Base-by-base conservation (phyloP, 2,329 filamentous ascomycete species). In the Knufia petricola region DNA sequence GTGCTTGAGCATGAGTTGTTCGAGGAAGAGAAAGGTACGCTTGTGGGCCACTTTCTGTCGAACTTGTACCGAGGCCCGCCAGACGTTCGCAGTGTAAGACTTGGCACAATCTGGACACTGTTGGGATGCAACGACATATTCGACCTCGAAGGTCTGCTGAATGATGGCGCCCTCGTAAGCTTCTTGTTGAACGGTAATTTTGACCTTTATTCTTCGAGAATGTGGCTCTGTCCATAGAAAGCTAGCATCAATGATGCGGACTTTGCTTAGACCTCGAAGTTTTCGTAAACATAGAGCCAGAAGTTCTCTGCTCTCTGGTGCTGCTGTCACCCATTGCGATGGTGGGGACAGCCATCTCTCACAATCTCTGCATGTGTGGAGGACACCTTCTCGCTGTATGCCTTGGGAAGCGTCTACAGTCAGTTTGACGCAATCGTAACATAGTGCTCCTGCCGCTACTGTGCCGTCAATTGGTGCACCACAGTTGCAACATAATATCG, bases 211-310 rank as follows among this genome's bases (percentile, higher is more conserved):
- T 64, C 92, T 77, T 62, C 87, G 77, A 60, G 89, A 95, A 70
- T 98, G 92, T 9, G 92, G 90, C 68, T 98, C 92, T 1, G 92
- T 98, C 92, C 92, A 98, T 63, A 96, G 85, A 64, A 96, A 98
- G 60, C 81, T 85, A 40, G 92, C 92, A 64, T 98, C 92, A 61
- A 95, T 89, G 61, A 98, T 92, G 53, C 92, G 79, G 58, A 94
- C 86, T 71, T 92, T 94, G 65, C 83, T 81, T 55, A 98, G 70
- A 24, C 89, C 89, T 55, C 85, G 76, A 55, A 98, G 70, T 67
- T 92, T 94, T 63, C 87, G 83, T 57, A 98, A 74, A 67, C 92
- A 98, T 40, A 98, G 71, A 4, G 92, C 89, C 46, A 98, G 76
- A 50, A 98, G 76, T 71, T 98, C 92, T 69, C 89, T 82, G 37